Conservation (phyloP, 768 basidiomycete species). For the Russula vinacea region DNA sequence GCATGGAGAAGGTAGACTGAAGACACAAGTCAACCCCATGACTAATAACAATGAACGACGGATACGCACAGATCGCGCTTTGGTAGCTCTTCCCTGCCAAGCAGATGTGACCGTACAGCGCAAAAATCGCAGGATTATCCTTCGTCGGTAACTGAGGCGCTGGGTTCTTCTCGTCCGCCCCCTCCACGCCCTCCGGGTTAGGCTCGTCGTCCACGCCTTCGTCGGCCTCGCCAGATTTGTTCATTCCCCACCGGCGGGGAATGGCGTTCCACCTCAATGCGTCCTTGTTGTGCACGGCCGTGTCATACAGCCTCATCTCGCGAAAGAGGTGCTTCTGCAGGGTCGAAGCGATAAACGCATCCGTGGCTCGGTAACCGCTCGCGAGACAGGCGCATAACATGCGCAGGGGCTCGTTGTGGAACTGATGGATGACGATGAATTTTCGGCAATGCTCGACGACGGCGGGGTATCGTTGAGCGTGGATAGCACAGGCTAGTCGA, state of each 20-base stretch:
- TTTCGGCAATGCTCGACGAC: conserved; percentile 77
- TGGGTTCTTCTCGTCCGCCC: conserved; percentile 33
- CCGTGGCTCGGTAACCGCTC: conserved; percentile 65
- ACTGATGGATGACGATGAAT: conserved; percentile 71
- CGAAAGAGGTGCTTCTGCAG: conserved; percentile 83
- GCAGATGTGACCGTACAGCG: conserved; percentile 80
- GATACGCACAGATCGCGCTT: conserved; percentile 77
- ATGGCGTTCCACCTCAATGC: conserved; percentile 57
- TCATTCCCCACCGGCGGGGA: conserved; percentile 55
- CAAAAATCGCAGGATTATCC: conserved; percentile 64
- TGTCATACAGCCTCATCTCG: conserved; percentile 69
- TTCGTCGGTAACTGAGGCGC: conserved; percentile 55
- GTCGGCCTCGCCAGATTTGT: conserved; percentile 43
- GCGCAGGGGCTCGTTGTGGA: conserved; percentile 82
- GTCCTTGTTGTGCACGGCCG: conserved; percentile 61
- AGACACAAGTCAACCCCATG: conserved; percentile 1
- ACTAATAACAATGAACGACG: background rate
- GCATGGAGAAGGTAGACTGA: conserved; percentile 87
- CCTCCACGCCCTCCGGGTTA: conserved; percentile 26
- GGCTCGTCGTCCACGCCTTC: conserved; percentile 45
- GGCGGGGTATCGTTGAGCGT: conserved; percentile 49
- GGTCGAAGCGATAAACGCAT: conserved; percentile 69
- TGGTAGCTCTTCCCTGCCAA: conserved; percentile 86
- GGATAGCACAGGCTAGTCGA: conserved; percentile 66
- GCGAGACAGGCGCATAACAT: conserved; percentile 72